Evolutionary conservation across 805 yeast genomes (phyloP), one percentile per base, ranked within the genome.

Genomic region (Nakazawaea siamensis): DNA sequence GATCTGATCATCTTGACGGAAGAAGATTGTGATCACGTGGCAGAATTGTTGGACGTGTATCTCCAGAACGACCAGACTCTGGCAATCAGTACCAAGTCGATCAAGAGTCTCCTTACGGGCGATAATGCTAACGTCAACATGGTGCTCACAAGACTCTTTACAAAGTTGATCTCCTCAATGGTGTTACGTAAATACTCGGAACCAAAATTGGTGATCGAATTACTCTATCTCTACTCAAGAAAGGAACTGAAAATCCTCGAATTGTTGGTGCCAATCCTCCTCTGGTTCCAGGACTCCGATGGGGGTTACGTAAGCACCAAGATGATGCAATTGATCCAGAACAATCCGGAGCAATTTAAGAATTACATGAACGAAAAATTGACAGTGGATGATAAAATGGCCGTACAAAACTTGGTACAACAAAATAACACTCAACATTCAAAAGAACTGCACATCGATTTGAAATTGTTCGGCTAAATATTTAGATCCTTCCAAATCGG

Each of bases 11-110:
- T 44, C 3, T 43, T 73, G 4, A 44, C 50, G 8, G 52, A 46
- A 1, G 45, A 46, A 1, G 73, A 74, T 32, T 50, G 64, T 25
- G 62, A 57, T 2, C 46, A 49, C 8, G 47, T 66, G 23, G 52
- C 60, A 2, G 41, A 48, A 2, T 50, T 50, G 13, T 47, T 76
- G 8, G 40, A 60, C 1, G 47, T 44, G 4, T 62, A 66, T 12
- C 45, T 76, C 7, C 32, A 44, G 1, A 49, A 58, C 4, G 62
- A 55, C n/a, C 39, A 50, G 1, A 49, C 55, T 7, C 45, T 64
- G 7, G 51, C 62, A 0, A 57, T 73, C 8, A 61, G 72, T 0
- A 60, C 77, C 10, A 87, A 79, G 43, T 78, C 92, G 12, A 60
- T 80, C 33, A 78, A 68, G n/a, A n/a, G n/a, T n/a, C n/a, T n/a